phyloP scores from a whole-genome alignment of 129 eudicot species.

The Helichrysum umbraculigerum region DNA sequence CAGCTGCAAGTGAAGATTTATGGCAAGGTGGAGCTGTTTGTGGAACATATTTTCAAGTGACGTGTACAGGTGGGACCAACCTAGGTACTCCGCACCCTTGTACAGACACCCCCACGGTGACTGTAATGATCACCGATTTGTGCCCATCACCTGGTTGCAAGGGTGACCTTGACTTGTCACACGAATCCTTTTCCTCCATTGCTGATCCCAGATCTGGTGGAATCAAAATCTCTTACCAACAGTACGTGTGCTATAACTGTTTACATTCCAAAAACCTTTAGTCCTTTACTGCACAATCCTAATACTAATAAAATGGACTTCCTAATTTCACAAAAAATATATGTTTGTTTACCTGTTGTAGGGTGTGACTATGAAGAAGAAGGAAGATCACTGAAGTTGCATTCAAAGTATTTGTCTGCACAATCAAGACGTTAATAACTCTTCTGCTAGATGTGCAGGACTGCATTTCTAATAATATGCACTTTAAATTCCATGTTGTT shows the following conservation, averaged over 20 bases:
- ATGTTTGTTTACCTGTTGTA: background rate
- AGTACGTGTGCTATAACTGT: background rate
- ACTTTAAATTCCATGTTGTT: background rate
- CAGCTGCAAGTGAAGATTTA: constrained; percentile 29
- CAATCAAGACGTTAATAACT: background rate
- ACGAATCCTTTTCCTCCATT: constrained; percentile 18
- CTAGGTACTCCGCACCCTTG: constrained; percentile 26
- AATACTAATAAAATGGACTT: background rate
- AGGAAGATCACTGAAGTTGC: background rate
- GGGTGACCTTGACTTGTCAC: constrained; percentile 26
- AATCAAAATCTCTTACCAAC: background rate
- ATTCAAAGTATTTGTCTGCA: background rate
- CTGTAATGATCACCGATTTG: constrained; percentile 24
- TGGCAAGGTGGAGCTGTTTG: constrained; percentile 25
- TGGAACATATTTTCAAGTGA: constrained; percentile 23
- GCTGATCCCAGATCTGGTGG: constrained; percentile 13
- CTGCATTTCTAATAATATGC: background rate
- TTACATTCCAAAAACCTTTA: background rate
- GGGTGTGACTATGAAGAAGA: background rate
- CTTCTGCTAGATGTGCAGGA: background rate
- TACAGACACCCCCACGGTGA: constrained; percentile 1
- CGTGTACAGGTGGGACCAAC: constrained; percentile 25
- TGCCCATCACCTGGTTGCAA: constrained; percentile 27
- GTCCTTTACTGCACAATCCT: background rate
- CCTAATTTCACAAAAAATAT: background rate